Conservation (phyloP, 2,329 filamentous ascomycete genomes). For the Mariannaea sp. region DNA sequence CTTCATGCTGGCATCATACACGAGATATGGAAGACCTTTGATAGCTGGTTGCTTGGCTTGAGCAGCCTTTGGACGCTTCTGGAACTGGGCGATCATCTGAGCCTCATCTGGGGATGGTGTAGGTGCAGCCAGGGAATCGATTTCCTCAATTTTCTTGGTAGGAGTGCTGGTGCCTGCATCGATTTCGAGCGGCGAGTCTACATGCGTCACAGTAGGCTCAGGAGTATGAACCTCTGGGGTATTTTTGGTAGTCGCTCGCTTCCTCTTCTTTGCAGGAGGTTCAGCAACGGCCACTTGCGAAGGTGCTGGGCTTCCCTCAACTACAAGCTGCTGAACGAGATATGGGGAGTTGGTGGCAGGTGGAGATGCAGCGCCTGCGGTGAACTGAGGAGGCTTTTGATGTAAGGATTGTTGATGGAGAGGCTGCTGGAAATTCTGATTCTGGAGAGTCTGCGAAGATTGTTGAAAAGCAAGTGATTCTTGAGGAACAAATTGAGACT, state of each 20-base stretch:
- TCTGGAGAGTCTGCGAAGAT: constrained; percentile 20
- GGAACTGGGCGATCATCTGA: constrained; percentile 45
- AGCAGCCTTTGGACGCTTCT: constrained; percentile 44
- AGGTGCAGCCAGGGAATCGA: constrained; percentile 41
- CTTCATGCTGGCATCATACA: constrained; percentile 47
- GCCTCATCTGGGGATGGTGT: constrained; percentile 42
- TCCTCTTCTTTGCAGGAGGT: constrained; percentile 46
- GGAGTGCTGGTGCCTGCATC: constrained; percentile 12
- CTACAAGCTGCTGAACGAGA: constrained; percentile 29
- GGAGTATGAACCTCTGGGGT: constrained; percentile 33
- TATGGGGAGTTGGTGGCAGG: constrained; percentile 31
- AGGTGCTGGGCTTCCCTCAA: constrained; percentile 28
- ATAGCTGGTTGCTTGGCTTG: constrained; percentile 47
- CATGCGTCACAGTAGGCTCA: constrained; percentile 33
- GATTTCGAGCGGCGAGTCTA: constrained; percentile 40
- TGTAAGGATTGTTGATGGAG: constrained; percentile 27
- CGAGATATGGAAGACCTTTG: constrained; percentile 46
- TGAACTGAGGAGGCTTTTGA: constrained; percentile 29
- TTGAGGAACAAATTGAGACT: constrained; percentile 30
- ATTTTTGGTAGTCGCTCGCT: constrained; percentile 39
- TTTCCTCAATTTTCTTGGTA: constrained; percentile 43
- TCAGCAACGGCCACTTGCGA: constrained; percentile 35
- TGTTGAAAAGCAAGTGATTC: constrained; percentile 29
- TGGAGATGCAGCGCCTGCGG: constrained; percentile 27
- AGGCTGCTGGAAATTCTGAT: constrained; percentile 32